phyloP scores from a whole-genome alignment of 2,329 filamentous ascomycete species.

The Pseudogymnoascus pannorum region DNA sequence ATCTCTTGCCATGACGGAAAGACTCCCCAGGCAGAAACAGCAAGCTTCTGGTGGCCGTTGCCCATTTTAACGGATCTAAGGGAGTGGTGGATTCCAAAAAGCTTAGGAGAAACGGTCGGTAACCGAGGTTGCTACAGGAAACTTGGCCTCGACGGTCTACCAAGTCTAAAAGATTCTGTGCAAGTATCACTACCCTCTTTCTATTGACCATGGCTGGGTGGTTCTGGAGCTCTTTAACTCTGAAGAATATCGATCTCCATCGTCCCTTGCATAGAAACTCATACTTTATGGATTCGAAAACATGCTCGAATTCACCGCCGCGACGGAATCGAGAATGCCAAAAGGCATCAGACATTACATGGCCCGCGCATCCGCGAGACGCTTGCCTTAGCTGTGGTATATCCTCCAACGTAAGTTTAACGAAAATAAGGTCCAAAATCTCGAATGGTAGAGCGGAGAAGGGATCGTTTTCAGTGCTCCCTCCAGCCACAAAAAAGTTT shows the following conservation, averaged over 20 bases:
- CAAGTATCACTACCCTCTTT: not conserved
- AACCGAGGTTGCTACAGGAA: not conserved
- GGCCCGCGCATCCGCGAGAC: not conserved
- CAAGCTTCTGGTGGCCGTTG: not conserved
- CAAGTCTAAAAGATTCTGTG: not conserved
- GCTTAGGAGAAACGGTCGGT: not conserved
- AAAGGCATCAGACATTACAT: not conserved
- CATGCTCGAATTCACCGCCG: not conserved
- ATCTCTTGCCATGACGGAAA: not conserved
- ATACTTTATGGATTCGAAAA: not conserved
- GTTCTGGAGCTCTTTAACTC: not conserved
- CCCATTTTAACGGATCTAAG: not conserved
- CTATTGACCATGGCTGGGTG: not conserved
- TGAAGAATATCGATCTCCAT: not conserved
- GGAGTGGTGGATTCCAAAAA: not conserved
- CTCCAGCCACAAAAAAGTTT: not conserved
- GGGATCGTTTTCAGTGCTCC: not conserved
- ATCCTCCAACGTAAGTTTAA: not conserved
- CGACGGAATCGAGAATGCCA: not conserved
- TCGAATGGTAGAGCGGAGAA: not conserved
- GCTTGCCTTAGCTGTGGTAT: not conserved
- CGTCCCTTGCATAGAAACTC: not conserved
- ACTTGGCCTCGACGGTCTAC: not conserved
- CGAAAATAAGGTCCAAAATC: not conserved
- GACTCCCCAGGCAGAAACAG: not conserved